Conservation (phyloP, 768 basidiomycete genomes). For the Tylopilus plumbeoviolaceoides region DNA sequence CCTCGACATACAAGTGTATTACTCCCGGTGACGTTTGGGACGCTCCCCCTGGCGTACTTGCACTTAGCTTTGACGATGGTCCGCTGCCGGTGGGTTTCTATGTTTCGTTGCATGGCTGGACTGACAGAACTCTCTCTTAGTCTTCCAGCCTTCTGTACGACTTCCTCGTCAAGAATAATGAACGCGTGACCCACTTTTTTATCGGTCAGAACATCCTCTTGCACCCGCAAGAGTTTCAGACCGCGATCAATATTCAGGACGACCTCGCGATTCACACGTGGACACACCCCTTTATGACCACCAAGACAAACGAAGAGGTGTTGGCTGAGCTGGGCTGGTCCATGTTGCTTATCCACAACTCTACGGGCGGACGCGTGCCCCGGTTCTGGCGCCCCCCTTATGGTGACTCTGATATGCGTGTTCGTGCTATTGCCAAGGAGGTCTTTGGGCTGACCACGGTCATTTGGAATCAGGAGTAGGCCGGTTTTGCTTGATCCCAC, state of each 20-base stretch:
- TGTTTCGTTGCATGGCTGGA: neutral
- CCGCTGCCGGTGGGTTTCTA: slow-evolving; percentile 45
- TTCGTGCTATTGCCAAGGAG: slow-evolving; percentile 79
- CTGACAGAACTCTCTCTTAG: slow-evolving; percentile 24
- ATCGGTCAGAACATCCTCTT: slow-evolving; percentile 75
- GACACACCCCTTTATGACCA: slow-evolving; percentile 81
- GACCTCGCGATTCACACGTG: slow-evolving; percentile 49
- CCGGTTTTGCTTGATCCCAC: neutral
- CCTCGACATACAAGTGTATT: slow-evolving; percentile 67
- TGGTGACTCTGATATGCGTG: slow-evolving; percentile 80
- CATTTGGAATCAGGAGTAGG: slow-evolving; percentile 88
- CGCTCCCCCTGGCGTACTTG: slow-evolving; percentile 66
- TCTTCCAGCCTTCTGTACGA: slow-evolving; percentile 48
- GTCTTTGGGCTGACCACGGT: slow-evolving; percentile 85
- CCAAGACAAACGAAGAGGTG: slow-evolving; percentile 62
- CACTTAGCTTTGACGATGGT: slow-evolving; percentile 77
- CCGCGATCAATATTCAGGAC: slow-evolving; percentile 41
- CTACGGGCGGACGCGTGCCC: slow-evolving; percentile 72
- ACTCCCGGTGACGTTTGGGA: slow-evolving; percentile 67
- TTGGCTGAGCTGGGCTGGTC: slow-evolving; percentile 78
- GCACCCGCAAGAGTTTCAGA: slow-evolving; percentile 52
- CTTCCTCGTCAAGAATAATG: slow-evolving; percentile 63
- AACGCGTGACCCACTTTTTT: slow-evolving; percentile 83
- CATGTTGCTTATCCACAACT: slow-evolving; percentile 72
- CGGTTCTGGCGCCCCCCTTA: slow-evolving; percentile 87